Evolutionary conservation across 2,329 filamentous ascomycete species (phyloP).

Genomic region (Stachybotrys chartarum): DNA sequence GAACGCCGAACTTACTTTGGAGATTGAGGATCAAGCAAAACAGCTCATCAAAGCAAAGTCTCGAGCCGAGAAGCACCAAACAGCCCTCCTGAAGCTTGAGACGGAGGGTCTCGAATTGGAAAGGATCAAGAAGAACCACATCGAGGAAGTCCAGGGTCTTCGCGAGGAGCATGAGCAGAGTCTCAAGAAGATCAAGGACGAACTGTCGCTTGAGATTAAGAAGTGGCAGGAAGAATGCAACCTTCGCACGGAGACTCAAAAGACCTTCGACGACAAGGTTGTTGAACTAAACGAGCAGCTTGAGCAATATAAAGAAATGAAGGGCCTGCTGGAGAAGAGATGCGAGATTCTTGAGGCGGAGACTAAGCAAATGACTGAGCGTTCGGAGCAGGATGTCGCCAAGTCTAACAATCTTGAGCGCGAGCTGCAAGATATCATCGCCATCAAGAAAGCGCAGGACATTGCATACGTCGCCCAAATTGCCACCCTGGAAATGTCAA

Average conservation of each 20-base stretch:
- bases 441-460: conserved; percentile 16
- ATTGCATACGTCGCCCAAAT: conserved; percentile 16
- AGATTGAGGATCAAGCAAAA: background rate
- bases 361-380: conserved; percentile 7
- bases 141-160: conserved; percentile 9
- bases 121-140: conserved; percentile 15
- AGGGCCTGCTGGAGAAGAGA: conserved; percentile 15
- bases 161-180: conserved; percentile 11
- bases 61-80: background rate
- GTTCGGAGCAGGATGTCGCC: conserved; percentile 12
- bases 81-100: conserved; percentile 4
- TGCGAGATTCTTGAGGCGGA: conserved; percentile 18
- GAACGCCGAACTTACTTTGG: background rate
- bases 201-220: conserved; percentile 8
- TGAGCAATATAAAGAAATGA: conserved; percentile 14
- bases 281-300: conserved; percentile 18
- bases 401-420: conserved; percentile 17
- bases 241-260: conserved; percentile 6
- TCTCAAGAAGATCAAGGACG: background rate
- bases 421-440: conserved; percentile 14
- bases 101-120: conserved; percentile 10
- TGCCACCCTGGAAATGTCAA: conserved; percentile 17
- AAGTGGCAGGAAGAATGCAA: background rate
- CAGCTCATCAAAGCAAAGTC: background rate
- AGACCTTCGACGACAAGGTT: conserved; percentile 12